phyloP scores from a whole-genome alignment of 345 rosid genomes.

The Hibiscus syriacus region DNA sequence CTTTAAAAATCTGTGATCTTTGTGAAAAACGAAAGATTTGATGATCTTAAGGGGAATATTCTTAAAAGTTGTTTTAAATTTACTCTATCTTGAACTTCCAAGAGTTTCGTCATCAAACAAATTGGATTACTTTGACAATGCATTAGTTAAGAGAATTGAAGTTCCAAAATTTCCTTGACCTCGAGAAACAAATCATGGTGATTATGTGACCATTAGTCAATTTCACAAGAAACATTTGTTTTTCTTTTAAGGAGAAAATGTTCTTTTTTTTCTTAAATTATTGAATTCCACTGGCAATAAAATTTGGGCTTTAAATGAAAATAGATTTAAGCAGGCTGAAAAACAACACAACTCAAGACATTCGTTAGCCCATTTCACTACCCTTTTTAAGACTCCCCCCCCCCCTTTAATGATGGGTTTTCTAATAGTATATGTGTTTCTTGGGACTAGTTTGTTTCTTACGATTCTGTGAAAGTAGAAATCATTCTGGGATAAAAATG shows the following conservation, averaged over 20 bases:
- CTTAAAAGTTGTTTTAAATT: not conserved
- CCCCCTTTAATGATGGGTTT: not conserved
- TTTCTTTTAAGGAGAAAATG: too few relatives aligned
- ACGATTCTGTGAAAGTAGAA: not conserved
- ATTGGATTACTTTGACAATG: too few relatives aligned
- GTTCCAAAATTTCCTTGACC: too few relatives aligned
- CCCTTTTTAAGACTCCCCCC: not conserved
- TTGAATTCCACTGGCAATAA: not conserved
- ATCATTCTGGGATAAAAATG: conserved; percentile 12
- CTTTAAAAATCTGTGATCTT: not conserved
- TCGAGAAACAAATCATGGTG: too few relatives aligned
- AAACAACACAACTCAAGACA: not conserved
- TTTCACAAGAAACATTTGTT: too few relatives aligned
- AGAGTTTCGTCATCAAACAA: too few relatives aligned
- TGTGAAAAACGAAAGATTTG: not conserved
- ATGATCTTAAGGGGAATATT: not conserved
- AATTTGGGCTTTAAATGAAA: too few relatives aligned
- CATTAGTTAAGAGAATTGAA: too few relatives aligned
- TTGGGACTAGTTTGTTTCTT: not conserved
- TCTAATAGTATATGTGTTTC: not conserved
- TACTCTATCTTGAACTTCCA: too few relatives aligned
- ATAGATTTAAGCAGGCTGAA: not conserved
- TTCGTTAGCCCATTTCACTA: not conserved
- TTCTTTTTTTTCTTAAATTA: too few relatives aligned
- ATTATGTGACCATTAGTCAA: too few relatives aligned